Evolutionary conservation across 2,329 filamentous ascomycete species (phyloP).

Genomic region (Chrysoporthe puriensis): DNA sequence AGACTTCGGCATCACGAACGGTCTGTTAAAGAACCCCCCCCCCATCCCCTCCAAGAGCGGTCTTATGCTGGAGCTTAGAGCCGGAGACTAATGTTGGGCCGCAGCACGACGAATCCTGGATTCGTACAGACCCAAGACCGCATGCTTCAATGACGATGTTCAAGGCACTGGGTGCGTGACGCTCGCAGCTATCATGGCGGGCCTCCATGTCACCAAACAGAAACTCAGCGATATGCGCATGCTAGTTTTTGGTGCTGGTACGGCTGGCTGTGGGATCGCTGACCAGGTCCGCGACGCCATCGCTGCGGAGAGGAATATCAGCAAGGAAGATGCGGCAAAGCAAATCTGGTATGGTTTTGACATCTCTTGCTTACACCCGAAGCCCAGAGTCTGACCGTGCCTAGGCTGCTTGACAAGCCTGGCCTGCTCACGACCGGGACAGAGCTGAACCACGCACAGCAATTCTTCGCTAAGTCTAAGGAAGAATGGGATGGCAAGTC

Average conservation of each 20-base stretch:
- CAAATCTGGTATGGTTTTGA: conserved; percentile 70
- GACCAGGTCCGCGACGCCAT: conserved; percentile 85
- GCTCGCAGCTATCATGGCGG: conserved; percentile 79
- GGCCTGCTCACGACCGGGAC: conserved; percentile 71
- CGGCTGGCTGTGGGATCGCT: conserved; percentile 82
- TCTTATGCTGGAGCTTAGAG: background rate
- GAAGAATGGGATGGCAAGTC: conserved; percentile 64
- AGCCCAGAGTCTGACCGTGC: background rate
- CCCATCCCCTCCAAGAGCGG: too few relatives aligned
- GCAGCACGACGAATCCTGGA: conserved; percentile 74
- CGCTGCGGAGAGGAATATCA: conserved; percentile 65
- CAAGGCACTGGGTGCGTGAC: conserved; percentile 90
- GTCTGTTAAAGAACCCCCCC: conserved; percentile 38
- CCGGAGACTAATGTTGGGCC: background rate
- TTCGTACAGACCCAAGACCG: conserved; percentile 70
- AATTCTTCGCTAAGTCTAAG: conserved; percentile 66
- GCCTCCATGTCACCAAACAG: conserved; percentile 68
- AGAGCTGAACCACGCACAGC: conserved; percentile 60
- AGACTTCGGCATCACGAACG: conserved; percentile 80
- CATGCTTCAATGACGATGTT: conserved; percentile 91
- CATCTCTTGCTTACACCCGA: background rate
- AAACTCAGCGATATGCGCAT: conserved; percentile 71
- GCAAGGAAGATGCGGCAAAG: conserved; percentile 72
- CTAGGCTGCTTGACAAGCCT: conserved; percentile 78
- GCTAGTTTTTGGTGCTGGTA: conserved; percentile 79